phyloP scores from a whole-genome alignment of 148 eudicot genomes.

The Vaccinium myrtillus region DNA sequence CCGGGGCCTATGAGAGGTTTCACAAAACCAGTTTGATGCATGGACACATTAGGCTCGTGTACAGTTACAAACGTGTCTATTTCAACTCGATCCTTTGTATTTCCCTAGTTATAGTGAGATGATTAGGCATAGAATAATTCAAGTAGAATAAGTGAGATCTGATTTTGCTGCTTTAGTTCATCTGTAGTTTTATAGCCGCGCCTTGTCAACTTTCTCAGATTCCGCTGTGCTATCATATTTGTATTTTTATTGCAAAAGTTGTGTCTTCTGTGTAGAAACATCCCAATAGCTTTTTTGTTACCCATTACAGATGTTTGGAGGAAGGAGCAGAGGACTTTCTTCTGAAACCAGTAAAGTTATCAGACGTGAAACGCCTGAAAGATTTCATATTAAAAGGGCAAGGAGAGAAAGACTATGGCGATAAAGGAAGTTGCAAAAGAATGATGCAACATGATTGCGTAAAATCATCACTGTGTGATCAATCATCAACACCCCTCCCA shows the following conservation, averaged over 20 bases:
- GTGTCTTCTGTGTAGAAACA: background rate
- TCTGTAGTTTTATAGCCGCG: background rate
- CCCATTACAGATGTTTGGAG: conserved; percentile 47
- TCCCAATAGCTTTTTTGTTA: background rate
- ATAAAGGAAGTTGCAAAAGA: conserved; percentile 21
- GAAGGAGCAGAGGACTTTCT: conserved; percentile 66
- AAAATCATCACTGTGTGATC: background rate
- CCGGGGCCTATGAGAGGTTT: background rate
- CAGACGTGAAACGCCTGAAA: conserved; percentile 56
- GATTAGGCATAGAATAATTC: background rate
- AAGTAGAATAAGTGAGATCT: background rate
- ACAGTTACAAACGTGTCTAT: background rate
- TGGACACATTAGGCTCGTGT: background rate
- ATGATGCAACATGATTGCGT: conserved; percentile 11
- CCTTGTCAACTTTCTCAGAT: background rate
- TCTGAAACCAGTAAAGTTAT: conserved; percentile 60
- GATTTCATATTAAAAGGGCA: conserved; percentile 34
- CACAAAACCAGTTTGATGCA: background rate
- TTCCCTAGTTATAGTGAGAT: background rate
- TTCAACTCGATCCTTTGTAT: background rate
- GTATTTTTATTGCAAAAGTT: background rate
- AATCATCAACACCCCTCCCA: background rate
- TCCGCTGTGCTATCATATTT: background rate
- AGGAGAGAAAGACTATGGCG: background rate
- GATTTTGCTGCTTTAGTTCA: background rate